These are phyloP conservation scores for Haematococcus sp. DNA, from an alignment of 139 green algal species.

Conservation along the genomic window DNA sequence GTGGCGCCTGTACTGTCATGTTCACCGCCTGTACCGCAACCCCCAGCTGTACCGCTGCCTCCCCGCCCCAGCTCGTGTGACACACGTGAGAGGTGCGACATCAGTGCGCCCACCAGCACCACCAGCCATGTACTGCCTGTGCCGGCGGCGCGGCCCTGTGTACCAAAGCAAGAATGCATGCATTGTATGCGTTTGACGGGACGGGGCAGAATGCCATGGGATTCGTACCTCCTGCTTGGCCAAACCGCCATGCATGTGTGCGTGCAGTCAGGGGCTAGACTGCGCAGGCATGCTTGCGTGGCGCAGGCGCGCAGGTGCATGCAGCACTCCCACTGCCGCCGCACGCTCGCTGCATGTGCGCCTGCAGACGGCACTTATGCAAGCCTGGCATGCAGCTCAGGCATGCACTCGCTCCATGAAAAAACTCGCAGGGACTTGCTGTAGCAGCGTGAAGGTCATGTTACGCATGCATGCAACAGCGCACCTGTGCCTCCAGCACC, in stretches of 20 bases:
- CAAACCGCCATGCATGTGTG: neutral
- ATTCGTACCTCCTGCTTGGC: no score
- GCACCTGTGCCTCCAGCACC: neutral
- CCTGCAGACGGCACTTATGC: no score
- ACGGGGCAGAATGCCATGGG: no score
- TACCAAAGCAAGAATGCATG: neutral
- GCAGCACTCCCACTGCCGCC: no score
- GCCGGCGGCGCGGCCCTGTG: neutral
- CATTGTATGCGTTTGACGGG: no score
- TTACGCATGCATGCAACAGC: neutral
- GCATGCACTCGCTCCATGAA: no score
- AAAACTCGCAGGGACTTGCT: no score
- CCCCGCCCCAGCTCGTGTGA: neutral
- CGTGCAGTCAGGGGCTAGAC: neutral
- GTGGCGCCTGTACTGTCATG: neutral
- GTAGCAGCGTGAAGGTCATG: neutral
- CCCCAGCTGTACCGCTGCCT: neutral
- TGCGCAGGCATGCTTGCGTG: neutral
- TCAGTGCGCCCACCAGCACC: constrained; percentile 15
- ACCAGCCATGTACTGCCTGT: constrained; percentile 22
- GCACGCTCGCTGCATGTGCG: no score
- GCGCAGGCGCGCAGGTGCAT: no score
- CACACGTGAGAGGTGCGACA: neutral
- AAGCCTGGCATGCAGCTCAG: no score
- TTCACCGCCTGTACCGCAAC: no score